phyloP scores from a whole-genome alignment of 2,329 filamentous ascomycete genomes.

The Microascus cirrosus region DNA sequence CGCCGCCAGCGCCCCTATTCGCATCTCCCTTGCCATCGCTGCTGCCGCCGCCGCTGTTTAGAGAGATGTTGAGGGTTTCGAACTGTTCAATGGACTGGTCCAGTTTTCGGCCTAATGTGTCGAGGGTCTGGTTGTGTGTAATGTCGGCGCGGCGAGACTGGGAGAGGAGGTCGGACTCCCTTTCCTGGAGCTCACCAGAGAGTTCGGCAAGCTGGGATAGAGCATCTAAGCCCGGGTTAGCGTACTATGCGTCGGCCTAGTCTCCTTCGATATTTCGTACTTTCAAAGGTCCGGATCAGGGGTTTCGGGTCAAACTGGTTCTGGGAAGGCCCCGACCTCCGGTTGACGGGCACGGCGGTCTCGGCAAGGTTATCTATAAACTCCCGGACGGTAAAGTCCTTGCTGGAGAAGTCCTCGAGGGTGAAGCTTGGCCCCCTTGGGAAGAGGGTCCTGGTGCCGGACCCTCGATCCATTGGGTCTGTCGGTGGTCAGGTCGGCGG shows the following conservation, averaged over 20 bases:
- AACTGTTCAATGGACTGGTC: conserved; percentile 89
- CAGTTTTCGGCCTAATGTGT: conserved; percentile 76
- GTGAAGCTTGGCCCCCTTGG: conserved; percentile 73
- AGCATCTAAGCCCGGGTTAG: conserved; percentile 32
- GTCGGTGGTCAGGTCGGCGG: conserved; percentile 5
- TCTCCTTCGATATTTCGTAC: conserved; percentile 25
- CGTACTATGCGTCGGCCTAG: background rate
- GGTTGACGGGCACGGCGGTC: conserved; percentile 64
- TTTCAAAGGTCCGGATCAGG: conserved; percentile 88
- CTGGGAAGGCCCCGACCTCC: conserved; percentile 59
- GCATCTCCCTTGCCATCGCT: conserved; percentile 24
- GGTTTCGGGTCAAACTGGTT: conserved; percentile 87
- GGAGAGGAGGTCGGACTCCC: conserved; percentile 82
- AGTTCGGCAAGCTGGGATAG: conserved; percentile 58
- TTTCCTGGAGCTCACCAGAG: conserved; percentile 75
- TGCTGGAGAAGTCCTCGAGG: conserved; percentile 76
- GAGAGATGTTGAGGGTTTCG: conserved; percentile 73
- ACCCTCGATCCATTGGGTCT: conserved; percentile 28
- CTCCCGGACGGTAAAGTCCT: conserved; percentile 96
- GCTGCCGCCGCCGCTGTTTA: conserved; percentile 48
- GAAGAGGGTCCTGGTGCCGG: conserved; percentile 55
- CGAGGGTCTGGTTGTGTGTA: conserved; percentile 84
- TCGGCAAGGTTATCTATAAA: conserved; percentile 93
- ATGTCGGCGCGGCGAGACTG: conserved; percentile 84
- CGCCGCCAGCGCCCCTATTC: conserved; percentile 33